These are phyloP conservation scores for Corymbia maculata DNA, from an alignment of 345 rosid species.

Conservation along the genomic window DNA sequence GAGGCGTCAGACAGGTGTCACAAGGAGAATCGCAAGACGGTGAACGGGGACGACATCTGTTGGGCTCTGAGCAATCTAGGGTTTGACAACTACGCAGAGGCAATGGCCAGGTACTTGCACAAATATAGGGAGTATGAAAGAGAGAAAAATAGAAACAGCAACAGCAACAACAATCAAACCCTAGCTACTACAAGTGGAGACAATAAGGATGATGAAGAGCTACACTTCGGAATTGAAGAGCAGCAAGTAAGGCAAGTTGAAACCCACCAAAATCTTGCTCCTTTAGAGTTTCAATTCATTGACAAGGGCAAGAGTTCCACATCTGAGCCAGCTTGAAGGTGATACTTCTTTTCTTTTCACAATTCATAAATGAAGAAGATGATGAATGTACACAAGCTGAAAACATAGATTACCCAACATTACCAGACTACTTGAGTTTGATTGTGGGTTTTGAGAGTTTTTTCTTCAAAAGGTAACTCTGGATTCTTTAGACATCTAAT, in stretches of 20 bases:
- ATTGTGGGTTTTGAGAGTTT: background rate
- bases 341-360: background rate
- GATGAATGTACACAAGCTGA: background rate
- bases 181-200: background rate
- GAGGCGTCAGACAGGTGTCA: constrained; percentile 83
- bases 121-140: constrained; percentile 58
- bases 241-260: background rate
- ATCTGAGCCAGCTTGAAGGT: background rate
- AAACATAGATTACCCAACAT: background rate
- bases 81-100: constrained; percentile 62
- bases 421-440: background rate
- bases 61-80: constrained; percentile 77
- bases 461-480: background rate
- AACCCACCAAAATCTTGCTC: background rate
- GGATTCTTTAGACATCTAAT: background rate
- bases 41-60: constrained; percentile 78
- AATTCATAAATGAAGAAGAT: background rate
- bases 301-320: constrained; percentile 41
- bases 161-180: background rate
- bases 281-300: constrained; percentile 22
- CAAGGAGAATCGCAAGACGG: constrained; percentile 79
- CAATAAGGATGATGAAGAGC: constrained; percentile 16
- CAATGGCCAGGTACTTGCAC: constrained; percentile 43
- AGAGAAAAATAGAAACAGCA: constrained; percentile 14
- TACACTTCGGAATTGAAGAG: background rate